A percentile compares a stretch with the other conserved stretches of the same genome.
phyloP scores from a whole-genome alignment of 257 asterid species.

The Solanum corneliomulleri region DNA sequence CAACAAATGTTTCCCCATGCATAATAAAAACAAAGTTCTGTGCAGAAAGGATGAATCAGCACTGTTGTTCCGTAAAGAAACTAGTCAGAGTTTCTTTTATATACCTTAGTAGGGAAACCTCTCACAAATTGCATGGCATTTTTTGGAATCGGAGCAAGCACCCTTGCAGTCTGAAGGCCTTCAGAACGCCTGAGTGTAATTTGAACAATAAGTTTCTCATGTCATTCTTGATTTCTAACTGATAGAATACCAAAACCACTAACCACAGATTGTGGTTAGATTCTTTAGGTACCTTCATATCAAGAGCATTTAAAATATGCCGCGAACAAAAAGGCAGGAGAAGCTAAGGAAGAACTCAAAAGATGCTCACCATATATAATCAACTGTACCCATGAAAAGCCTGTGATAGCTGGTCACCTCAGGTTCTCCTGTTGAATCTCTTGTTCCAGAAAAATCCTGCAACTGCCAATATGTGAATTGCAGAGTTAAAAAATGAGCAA shows the following conservation, averaged over 20 bases:
- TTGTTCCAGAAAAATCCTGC: slow-evolving; percentile 52
- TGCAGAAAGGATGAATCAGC: neutral
- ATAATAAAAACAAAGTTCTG: neutral
- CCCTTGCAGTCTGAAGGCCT: slow-evolving; percentile 67
- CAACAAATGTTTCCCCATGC: neutral
- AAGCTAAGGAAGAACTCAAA: neutral
- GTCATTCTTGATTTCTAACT: neutral
- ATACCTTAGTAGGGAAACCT: slow-evolving; percentile 95
- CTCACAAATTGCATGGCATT: slow-evolving; percentile 72
- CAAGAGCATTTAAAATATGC: neutral
- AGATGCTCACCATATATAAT: slow-evolving; percentile 79
- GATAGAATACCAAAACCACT: neutral
- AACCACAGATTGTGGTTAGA: neutral
- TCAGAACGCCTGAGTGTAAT: slow-evolving; percentile 58
- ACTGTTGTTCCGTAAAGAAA: neutral
- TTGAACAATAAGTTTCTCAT: neutral
- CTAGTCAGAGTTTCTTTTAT: neutral
- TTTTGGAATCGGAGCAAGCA: slow-evolving; percentile 88
- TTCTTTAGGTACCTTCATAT: neutral
- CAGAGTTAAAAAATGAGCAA: neutral
- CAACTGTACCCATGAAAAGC: slow-evolving; percentile 80
- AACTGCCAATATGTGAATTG: neutral
- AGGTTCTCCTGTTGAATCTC: slow-evolving; percentile 85
- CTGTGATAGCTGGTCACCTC: slow-evolving; percentile 79
- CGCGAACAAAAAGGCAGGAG: neutral